Conservation (phyloP, 257 asterid genomes). For the Solanum chmielewskii region DNA sequence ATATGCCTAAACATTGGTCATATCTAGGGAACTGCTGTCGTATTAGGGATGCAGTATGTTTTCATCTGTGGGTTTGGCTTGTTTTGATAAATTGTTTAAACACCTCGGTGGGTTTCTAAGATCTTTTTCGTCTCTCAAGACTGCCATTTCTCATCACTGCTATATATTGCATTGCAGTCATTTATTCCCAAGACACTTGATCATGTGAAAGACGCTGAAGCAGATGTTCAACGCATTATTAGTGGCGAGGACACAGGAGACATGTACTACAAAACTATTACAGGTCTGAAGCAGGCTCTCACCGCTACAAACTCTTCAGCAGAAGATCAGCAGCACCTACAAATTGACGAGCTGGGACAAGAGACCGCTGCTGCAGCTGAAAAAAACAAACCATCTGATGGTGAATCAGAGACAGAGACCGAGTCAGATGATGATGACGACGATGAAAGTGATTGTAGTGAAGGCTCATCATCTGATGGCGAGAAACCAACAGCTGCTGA, state of each 20-base stretch:
- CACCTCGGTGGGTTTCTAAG: not conserved
- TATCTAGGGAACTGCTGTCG: not conserved
- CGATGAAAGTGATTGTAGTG: conserved; percentile 26
- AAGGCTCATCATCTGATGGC: conserved; percentile 27
- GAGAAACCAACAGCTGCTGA: conserved; percentile 35
- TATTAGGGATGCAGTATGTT: not conserved
- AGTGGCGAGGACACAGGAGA: conserved; percentile 73
- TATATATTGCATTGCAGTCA: conserved; percentile 33
- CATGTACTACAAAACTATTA: conserved; percentile 75
- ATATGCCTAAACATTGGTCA: not conserved
- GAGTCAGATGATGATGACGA: conserved; percentile 38
- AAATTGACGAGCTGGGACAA: conserved; percentile 1
- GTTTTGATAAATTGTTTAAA: not conserved
- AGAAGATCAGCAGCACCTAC: conserved; percentile 20
- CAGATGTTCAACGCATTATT: conserved; percentile 65
- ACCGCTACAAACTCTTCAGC: conserved; percentile 22
- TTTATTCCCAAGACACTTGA: conserved; percentile 86
- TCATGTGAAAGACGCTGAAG: conserved; percentile 70
- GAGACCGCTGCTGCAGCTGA: conserved; percentile 1
- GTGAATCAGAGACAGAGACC: conserved; percentile 26
- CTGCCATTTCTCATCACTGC: not conserved
- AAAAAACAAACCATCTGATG: not conserved
- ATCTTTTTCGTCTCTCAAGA: not conserved
- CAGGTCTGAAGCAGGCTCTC: conserved; percentile 79
- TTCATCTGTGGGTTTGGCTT: not conserved